Evolutionary conservation across 2,329 filamentous ascomycete species (phyloP), one percentile per base, ranked within the genome.

Genomic region (Hirsutella rhossiliensis): DNA sequence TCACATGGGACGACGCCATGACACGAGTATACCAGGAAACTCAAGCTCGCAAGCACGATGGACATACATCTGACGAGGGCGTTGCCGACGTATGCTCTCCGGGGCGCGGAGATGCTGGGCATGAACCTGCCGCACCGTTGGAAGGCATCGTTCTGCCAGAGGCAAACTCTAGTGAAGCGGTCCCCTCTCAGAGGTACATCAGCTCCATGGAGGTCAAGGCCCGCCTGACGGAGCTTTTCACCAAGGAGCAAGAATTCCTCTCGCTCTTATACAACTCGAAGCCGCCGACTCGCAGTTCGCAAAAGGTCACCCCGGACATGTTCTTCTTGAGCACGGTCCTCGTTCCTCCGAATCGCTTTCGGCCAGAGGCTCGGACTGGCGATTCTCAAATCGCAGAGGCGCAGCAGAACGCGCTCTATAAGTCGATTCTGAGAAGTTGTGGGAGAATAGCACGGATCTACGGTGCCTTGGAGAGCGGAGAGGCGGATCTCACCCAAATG

Each of bases 301-400:
- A 65, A 7, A 67, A 67, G 17, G 69, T 87, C n/a, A 79, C 70
- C 3, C 78, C 87, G 2, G 85, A 95, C 52, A 95, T 97, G 81
- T 97, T 98, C 66, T 98, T 98, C 65, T 72, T 97, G 45, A 81
- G 84, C 45, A 82, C 80, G 31, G 69, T 98, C 43, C 71, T 97
- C 13, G 87, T 98, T 0, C 88, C 94, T 2, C 92, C 92, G 2
- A 98, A 95, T 60, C 84, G 82, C 54, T 98, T 84, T 62, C 81
- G 92, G 36, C 89, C 92, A 12, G 87, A 94, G 60, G 87, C 88
- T 11, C 76, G 80, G 47, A 89, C 86, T 28, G 87, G 87, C 39
- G 78, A 83, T 32, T 80, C 83, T 38, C 80, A 88, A 44, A 84
- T 97, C 50, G 78, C 87, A 23, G 92, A 98, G 61, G 83, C 87